phyloP scores from a whole-genome alignment of 495 filamentous ascomycete species.

The Mytilinidion resinicola region DNA sequence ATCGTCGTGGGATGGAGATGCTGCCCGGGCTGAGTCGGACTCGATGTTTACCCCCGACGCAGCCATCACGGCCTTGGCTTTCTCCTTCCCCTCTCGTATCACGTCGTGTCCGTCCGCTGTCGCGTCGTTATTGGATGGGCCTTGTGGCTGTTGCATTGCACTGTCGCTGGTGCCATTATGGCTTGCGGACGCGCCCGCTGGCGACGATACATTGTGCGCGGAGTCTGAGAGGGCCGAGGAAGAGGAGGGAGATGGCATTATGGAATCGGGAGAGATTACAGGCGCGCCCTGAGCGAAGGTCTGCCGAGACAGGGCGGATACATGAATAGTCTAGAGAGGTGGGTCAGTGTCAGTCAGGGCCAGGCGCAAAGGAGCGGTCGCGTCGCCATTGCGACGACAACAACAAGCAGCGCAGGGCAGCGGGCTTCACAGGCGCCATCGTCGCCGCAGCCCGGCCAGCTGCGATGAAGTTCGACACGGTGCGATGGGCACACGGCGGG shows the following conservation, averaged over 20 bases:
- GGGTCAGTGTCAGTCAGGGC: conserved; percentile 9
- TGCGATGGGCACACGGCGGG: neutral
- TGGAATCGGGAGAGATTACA: conserved; percentile 1
- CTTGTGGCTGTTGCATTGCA: conserved; percentile 20
- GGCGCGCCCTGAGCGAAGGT: conserved; percentile 10
- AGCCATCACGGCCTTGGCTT: conserved; percentile 51
- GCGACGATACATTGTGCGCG: conserved; percentile 5
- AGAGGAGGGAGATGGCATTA: conserved; percentile 20
- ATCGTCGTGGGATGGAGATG: neutral
- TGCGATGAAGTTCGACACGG: no score
- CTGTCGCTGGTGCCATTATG: conserved; percentile 13
- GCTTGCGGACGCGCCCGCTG: conserved; percentile 11
- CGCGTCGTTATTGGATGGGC: conserved; percentile 1
- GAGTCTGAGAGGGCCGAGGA: conserved; percentile 4
- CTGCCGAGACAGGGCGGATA: conserved; percentile 4
- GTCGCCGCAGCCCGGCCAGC: no score
- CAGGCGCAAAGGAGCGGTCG: conserved; percentile 6
- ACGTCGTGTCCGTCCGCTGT: conserved; percentile 29
- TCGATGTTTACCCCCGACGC: conserved; percentile 41
- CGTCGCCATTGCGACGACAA: conserved; percentile 9
- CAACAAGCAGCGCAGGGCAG: neutral
- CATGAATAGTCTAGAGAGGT: conserved; percentile 16
- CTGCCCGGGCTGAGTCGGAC: conserved; percentile 20
- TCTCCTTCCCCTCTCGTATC: conserved; percentile 53
- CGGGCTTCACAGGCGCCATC: neutral